These are phyloP conservation scores for Candida glucosophila DNA, from an alignment of 1,139 yeast species.

Conservation along the genomic window DNA sequence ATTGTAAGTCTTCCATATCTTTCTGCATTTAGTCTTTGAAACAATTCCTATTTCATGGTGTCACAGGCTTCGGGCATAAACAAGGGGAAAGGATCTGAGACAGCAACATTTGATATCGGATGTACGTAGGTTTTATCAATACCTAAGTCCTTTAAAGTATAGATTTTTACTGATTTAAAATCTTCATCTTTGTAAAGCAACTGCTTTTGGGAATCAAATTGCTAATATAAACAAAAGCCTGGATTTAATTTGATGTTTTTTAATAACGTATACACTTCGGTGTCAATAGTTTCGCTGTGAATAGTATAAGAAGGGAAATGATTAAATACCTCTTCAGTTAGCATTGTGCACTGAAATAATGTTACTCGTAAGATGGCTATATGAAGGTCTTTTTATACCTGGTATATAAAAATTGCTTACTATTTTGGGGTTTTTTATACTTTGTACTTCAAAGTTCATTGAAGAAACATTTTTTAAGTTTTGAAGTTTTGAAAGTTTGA, in stretches of 20 bases:
- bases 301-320: conserved; percentile 7
- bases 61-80: conserved; percentile 21
- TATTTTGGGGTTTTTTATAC: too few species aligned
- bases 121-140: conserved; percentile 18
- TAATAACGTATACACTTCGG: conserved; percentile 11
- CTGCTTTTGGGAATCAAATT: conserved; percentile 18
- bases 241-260: conserved; percentile 12
- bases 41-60: conserved; percentile 21
- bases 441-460: too few species aligned
- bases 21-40: conserved; percentile 16
- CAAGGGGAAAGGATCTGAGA: conserved; percentile 21
- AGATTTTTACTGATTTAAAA: conserved; percentile 1
- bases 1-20: conserved; percentile 16
- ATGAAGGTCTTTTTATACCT: too few species aligned
- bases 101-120: conserved; percentile 19
- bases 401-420: too few species aligned
- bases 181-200: conserved; percentile 4
- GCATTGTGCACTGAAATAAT: too few species aligned
- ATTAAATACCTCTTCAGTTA: conserved; percentile 8
- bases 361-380: too few species aligned
- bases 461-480: too few species aligned
- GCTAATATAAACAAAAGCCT: conserved; percentile 15
- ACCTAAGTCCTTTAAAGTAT: conserved; percentile 11
- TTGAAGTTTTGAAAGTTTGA: too few species aligned
- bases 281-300: conserved; percentile 13